phyloP scores from a whole-genome alignment of 2,329 filamentous ascomycete species.

The Cladophialophora carrionii region DNA sequence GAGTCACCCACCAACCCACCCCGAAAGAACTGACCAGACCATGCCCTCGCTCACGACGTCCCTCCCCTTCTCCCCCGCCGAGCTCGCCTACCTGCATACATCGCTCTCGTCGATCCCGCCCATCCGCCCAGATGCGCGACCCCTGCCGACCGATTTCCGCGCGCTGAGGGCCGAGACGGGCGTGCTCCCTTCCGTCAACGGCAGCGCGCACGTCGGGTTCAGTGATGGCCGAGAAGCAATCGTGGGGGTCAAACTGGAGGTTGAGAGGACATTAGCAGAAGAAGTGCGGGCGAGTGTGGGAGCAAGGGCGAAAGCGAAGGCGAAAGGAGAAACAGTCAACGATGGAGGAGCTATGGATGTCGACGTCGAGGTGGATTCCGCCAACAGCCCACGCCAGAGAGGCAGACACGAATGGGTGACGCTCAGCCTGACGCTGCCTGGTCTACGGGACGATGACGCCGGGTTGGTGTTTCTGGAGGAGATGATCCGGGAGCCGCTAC shows the following conservation, averaged over 20 bases:
- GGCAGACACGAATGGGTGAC: slow-evolving; percentile 77
- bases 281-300: neutral
- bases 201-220: slow-evolving; percentile 90
- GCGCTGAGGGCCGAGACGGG: slow-evolving; percentile 87
- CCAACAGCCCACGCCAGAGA: slow-evolving; percentile 39
- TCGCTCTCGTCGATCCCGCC: slow-evolving; percentile 81
- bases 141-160: slow-evolving; percentile 77
- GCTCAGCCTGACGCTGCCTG: slow-evolving; percentile 87
- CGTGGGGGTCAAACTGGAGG: slow-evolving; percentile 92
- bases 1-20: neutral
- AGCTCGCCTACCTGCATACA: slow-evolving; percentile 91
- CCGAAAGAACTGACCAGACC: neutral
- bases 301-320: too few species aligned
- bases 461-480: slow-evolving; percentile 82
- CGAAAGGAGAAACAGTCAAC: slow-evolving; percentile 6
- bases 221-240: slow-evolving; percentile 94
- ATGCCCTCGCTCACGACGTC: slow-evolving; percentile 31
- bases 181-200: slow-evolving; percentile 85
- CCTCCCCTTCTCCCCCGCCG: slow-evolving; percentile 83
- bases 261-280: slow-evolving; percentile 67
- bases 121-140: slow-evolving; percentile 84
- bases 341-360: slow-evolving; percentile 21
- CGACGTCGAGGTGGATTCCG: slow-evolving; percentile 38
- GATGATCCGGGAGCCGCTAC: slow-evolving; percentile 85
- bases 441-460: slow-evolving; percentile 86